A percentile compares a stretch with the other conserved stretches of the same genome.
Conservation (phyloP, 805 yeast species). For the Blastobotrys peoriensis region DNA sequence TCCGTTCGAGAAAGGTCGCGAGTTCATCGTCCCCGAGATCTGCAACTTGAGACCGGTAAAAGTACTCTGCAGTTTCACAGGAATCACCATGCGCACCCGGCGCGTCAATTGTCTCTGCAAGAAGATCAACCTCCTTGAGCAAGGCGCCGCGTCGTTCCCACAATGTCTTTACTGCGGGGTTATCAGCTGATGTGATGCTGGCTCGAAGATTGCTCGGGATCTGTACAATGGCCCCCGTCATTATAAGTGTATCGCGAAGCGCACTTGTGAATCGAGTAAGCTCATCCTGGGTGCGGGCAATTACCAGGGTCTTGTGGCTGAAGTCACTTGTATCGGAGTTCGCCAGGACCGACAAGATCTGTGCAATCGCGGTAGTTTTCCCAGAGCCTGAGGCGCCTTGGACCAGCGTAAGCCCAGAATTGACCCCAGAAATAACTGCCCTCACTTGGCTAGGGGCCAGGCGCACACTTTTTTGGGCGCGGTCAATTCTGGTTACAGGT, state of each 20-base stretch:
- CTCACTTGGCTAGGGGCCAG: conserved; percentile 24
- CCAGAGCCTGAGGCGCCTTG: conserved; percentile 84
- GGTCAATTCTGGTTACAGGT: no score
- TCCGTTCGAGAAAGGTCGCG: no score
- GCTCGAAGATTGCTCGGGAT: neutral
- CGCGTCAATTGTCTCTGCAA: conserved; percentile 28
- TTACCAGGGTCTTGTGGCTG: conserved; percentile 28
- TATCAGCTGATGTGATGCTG: no score
- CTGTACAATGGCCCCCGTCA: neutral
- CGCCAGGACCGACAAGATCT: conserved; percentile 21
- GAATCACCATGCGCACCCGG: conserved; percentile 37
- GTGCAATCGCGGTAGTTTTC: conserved; percentile 33
- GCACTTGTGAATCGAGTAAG: conserved; percentile 7
- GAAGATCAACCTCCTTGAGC: conserved; percentile 25
- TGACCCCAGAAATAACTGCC: conserved; percentile 25
- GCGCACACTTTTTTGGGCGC: no score
- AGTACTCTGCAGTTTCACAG: conserved; percentile 32
- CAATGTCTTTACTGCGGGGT: no score
- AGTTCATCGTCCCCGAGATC: no score
- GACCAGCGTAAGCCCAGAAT: conserved; percentile 52
- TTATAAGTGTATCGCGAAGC: neutral
- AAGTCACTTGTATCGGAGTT: conserved; percentile 24
- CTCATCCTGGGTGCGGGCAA: conserved; percentile 26
- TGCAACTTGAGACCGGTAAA: no score
- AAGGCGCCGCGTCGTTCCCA: conserved; percentile 10